phyloP scores from a whole-genome alignment of 1,139 yeast genomes.

The Kluyveromyces sp. region DNA sequence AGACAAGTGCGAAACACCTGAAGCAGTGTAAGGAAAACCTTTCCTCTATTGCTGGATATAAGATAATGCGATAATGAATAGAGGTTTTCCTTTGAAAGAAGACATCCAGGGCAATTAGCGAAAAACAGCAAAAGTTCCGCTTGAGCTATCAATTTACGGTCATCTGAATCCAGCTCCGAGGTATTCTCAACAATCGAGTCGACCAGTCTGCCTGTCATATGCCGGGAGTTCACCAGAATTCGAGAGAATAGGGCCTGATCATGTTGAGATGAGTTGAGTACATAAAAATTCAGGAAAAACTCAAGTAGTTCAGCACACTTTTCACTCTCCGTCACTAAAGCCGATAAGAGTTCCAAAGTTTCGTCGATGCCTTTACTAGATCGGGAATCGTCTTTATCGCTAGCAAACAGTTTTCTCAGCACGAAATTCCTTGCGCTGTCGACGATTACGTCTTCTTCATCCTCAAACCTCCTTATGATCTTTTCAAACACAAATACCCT shows the following conservation, averaged over 20 bases:
- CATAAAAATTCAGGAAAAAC: conserved; percentile 37
- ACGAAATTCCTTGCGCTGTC: conserved; percentile 40
- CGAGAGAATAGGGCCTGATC: conserved; percentile 16
- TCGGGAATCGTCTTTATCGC: conserved; percentile 13
- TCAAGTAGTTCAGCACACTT: conserved; percentile 40
- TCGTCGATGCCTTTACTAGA: conserved; percentile 11
- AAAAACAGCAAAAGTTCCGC: conserved; percentile 48
- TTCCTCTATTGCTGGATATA: conserved; percentile 37
- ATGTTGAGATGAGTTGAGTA: conserved; percentile 32
- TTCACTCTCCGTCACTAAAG: conserved; percentile 34
- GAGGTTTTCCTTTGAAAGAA: conserved; percentile 61
- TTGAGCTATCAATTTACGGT: conserved; percentile 29
- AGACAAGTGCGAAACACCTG: conserved; percentile 48
- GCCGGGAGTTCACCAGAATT: conserved; percentile 21
- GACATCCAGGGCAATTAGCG: conserved; percentile 42
- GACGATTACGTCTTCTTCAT: conserved; percentile 58
- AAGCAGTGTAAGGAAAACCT: conserved; percentile 43
- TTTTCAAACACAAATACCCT: conserved; percentile 43
- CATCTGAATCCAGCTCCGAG: conserved; percentile 18
- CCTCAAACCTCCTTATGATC: conserved; percentile 51
- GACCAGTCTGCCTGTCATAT: conserved; percentile 27
- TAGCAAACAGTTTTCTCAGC: conserved; percentile 41
- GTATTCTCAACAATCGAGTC: conserved; percentile 30
- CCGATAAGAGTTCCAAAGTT: conserved; percentile 35
- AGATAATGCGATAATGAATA: conserved; percentile 53